phyloP scores from a whole-genome alignment of 2,329 filamentous ascomycete genomes.

The Reticulascus tulasneorum region DNA sequence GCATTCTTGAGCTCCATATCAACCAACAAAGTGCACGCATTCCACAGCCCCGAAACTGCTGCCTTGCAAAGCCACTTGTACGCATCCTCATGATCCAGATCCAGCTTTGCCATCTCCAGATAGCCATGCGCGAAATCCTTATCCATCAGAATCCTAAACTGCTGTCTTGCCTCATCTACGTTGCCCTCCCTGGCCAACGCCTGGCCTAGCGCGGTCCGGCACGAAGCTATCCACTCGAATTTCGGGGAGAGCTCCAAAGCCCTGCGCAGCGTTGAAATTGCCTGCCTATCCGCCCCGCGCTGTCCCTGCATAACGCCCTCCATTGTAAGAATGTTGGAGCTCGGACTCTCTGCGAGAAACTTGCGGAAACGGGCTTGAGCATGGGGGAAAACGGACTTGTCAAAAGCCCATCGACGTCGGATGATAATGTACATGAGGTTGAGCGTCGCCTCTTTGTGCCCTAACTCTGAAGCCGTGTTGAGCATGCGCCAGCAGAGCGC shows the following conservation, averaged over 20 bases:
- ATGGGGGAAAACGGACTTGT: conserved; percentile 10
- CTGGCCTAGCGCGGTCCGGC: conserved; percentile 1
- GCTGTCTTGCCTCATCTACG: not conserved
- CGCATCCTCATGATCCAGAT: not conserved
- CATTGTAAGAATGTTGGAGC: conserved; percentile 30
- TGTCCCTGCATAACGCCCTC: conserved; percentile 18
- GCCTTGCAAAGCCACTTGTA: not conserved
- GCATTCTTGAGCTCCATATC: too few species aligned
- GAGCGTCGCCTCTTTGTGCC: conserved; percentile 26
- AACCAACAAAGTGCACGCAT: conserved; percentile 1
- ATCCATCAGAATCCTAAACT: not conserved
- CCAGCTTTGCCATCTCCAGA: not conserved
- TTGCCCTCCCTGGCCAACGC: not conserved
- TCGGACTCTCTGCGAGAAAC: conserved; percentile 23
- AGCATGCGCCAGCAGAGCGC: conserved; percentile 18
- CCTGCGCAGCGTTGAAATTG: not conserved
- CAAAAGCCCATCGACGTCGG: conserved; percentile 17
- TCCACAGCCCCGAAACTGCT: not conserved
- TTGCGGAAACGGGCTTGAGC: conserved; percentile 24
- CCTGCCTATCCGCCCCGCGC: not conserved
- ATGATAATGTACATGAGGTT: conserved; percentile 1
- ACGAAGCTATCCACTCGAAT: conserved; percentile 12
- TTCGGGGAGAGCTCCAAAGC: conserved; percentile 1
- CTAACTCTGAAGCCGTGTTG: conserved; percentile 25
- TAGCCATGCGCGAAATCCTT: not conserved